These are phyloP conservation scores for Oenanthe sinensis DNA, from an alignment of 129 eudicot species.

Conservation along the genomic window DNA sequence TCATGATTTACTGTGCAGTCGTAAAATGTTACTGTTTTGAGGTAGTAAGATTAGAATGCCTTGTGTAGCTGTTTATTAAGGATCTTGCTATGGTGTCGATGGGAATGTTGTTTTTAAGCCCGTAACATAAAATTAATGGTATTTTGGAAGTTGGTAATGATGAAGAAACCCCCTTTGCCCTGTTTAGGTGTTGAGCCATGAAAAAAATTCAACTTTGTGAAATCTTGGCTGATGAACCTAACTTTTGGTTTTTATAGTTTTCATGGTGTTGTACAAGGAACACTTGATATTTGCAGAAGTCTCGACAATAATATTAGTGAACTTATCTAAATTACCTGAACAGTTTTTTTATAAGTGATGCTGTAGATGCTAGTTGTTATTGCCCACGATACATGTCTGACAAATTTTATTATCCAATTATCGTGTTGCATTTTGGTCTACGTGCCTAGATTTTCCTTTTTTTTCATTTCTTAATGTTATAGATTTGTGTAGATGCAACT, in stretches of 20 bases:
- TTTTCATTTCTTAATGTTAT: not conserved
- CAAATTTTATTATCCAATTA: not conserved
- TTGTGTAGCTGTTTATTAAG: not conserved
- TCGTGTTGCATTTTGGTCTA: not conserved
- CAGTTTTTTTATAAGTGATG: not conserved
- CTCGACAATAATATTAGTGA: too few species aligned
- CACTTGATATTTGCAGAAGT: too few species aligned
- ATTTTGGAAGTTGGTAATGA: not conserved
- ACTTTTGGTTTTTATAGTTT: not conserved
- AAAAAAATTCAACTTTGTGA: not conserved
- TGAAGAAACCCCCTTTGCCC: not conserved
- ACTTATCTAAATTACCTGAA: not conserved
- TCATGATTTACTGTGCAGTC: not conserved
- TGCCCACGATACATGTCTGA: not conserved
- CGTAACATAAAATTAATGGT: not conserved
- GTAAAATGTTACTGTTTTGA: too few species aligned
- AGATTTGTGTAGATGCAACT: not conserved
- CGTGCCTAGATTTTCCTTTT: not conserved
- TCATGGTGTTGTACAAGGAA: too few species aligned
- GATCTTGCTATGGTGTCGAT: too few species aligned
- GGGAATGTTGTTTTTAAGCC: too few species aligned
- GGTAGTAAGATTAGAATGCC: not conserved
- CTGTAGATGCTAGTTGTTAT: not conserved
- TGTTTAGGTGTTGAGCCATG: not conserved
- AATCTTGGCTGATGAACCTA: not conserved